Base-by-base conservation (phyloP, 2,329 filamentous ascomycete genomes). In the Alternaria ventricosa region DNA sequence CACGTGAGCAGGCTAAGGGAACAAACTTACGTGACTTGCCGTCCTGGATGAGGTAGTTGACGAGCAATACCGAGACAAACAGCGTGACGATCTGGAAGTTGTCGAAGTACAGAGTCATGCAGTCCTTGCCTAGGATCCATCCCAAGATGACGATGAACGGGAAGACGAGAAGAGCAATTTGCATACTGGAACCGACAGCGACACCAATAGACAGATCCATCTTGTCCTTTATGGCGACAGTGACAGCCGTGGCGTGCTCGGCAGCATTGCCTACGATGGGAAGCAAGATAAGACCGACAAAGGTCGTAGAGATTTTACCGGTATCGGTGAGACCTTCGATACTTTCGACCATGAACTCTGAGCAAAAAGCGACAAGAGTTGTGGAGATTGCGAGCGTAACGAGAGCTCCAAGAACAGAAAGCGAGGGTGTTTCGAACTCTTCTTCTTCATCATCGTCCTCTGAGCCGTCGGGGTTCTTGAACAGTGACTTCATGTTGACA, bases 31-130 rank as follows among this genome's bases (percentile, higher is more conserved):
- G 76, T 63, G 84, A 86, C 69, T 87, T 87, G 56, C 87, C 86
- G 67, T 88, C 87, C 64, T 85, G 84, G 50, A 90, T 89, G 18
- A 90, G 81, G 70, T 89, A 89, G 74, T 89, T 90, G 47, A 89
- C 86, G 66, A 88, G 69, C 54, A 85, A 75, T n/a, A 85, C 80
- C 33, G 78, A 79, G 23, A 89, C 85, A 63, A 90, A 90, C 2
- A 90, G 78, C 1, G 87, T 80, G 3, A 85, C 91, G 13, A 97
- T 90, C 81, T 97, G 93, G 84, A 97, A 97, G 1, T 89, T 89
- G 75, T 96, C 93, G 77, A 97, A 96, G 78, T 90, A 90, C 6
- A 97, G 86, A 20, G 89, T 92, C 92, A 91, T 89, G 41, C 84
- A 81, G 54, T 87, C 82, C 18, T 87, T 83, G 57, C 86, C 86